Evolutionary conservation across 2,329 filamentous ascomycete species (phyloP).

Genomic region (Penicillium sp.): DNA sequence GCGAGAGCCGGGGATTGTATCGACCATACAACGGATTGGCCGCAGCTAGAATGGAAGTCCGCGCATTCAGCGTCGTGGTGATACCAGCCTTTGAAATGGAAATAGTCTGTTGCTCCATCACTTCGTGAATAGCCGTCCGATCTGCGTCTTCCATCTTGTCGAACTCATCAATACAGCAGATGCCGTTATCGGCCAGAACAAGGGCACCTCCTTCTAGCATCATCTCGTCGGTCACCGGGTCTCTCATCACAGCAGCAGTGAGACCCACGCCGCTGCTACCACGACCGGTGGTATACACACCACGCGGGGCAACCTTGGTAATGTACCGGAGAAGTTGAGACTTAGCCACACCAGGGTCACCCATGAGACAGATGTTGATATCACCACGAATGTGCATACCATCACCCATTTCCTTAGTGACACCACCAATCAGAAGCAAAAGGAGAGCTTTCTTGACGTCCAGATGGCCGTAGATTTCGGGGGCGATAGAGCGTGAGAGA

Average conservation of each 20-base stretch:
- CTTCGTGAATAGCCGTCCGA: slow-evolving; percentile 75
- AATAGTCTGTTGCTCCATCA: slow-evolving; percentile 83
- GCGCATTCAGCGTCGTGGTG: slow-evolving; percentile 91
- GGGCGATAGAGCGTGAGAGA: slow-evolving; percentile 89
- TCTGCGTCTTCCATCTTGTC: slow-evolving; percentile 80
- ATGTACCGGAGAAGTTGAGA: slow-evolving; percentile 98
- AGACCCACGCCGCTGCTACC: slow-evolving; percentile 76
- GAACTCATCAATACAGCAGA: slow-evolving; percentile 80
- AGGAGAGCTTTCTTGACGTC: slow-evolving; percentile 98
- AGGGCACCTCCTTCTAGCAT: slow-evolving; percentile 74
- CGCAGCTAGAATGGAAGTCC: slow-evolving; percentile 90
- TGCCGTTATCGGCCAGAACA: slow-evolving; percentile 72
- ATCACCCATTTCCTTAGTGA: slow-evolving; percentile 93
- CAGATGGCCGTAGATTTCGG: slow-evolving; percentile 91
- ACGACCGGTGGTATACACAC: slow-evolving; percentile 76
- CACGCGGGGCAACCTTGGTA: slow-evolving; percentile 91
- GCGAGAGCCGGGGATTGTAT: slow-evolving; percentile 95
- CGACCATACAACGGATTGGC: slow-evolving; percentile 96
- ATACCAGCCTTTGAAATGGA: slow-evolving; percentile 88
- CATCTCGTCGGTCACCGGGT: slow-evolving; percentile 72
- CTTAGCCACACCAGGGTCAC: slow-evolving; percentile 98
- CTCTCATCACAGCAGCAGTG: slow-evolving; percentile 73
- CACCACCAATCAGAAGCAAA: slow-evolving; percentile 90
- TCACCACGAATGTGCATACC: slow-evolving; percentile 99
- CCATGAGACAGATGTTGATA: slow-evolving; percentile 98